These are phyloP conservation scores for Talaromyces islandicus DNA, from an alignment of 2,329 filamentous ascomycete species.

Conservation along the genomic window DNA sequence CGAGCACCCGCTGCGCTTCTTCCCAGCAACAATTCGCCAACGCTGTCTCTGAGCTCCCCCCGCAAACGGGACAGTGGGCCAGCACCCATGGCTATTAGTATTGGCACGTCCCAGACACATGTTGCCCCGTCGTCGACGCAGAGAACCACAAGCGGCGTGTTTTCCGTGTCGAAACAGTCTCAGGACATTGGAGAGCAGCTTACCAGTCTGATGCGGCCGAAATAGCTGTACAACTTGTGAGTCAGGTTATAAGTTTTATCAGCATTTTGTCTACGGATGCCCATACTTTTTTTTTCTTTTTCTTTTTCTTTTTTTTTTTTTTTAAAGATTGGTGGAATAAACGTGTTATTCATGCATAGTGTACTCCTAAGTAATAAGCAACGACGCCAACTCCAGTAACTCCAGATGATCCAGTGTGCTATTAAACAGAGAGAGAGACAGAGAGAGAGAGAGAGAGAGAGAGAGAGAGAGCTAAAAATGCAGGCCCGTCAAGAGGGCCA, in stretches of 20 bases:
- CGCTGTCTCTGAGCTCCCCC: neutral
- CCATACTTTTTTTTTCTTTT: neutral
- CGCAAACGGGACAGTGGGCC: neutral
- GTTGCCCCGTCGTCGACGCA: conserved; percentile 1
- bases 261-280: neutral
- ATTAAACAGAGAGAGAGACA: neutral
- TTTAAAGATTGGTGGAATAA: neutral
- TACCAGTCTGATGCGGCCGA: conserved; percentile 7
- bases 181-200: conserved; percentile 6
- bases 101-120: neutral
- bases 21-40: neutral
- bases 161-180: conserved; percentile 7
- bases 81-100: neutral
- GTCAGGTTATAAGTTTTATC: no score
- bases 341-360: neutral
- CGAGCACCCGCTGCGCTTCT: neutral
- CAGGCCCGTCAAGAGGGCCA: neutral
- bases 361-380: neutral
- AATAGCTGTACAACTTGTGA: neutral
- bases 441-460: neutral
- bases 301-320: no score
- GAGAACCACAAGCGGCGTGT: conserved; percentile 9
- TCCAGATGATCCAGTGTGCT: no score
- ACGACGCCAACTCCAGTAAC: neutral
- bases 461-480: neutral